A percentile compares a stretch with the other conserved stretches of the same genome.
Conservation (phyloP, 75 land plant genomes). For the Sequoiadendron giganteum region DNA sequence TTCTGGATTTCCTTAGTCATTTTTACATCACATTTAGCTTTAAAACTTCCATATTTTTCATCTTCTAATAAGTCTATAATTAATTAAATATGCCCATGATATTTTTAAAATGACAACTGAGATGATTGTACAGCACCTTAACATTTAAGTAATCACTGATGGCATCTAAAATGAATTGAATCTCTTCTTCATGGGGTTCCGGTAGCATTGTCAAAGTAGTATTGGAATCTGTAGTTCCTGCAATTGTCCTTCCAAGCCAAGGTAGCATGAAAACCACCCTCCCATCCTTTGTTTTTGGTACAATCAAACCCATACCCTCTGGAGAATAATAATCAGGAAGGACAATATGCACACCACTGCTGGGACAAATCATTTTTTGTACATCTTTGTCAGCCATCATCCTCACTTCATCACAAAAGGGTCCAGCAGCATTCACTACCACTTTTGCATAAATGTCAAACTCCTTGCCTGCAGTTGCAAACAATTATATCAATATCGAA, state of each 20-base stretch:
- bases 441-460: conserved; percentile 95
- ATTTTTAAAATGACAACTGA: neutral
- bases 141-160: conserved; percentile 90
- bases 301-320: conserved; percentile 96
- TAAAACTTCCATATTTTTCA: neutral
- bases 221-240: conserved; percentile 95
- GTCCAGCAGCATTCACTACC: conserved; percentile 95
- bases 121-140: conserved; percentile 51
- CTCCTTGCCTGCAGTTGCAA: conserved; percentile 63
- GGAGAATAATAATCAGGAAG: conserved; percentile 99
- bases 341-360: conserved; percentile 96
- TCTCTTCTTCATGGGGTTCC: conserved; percentile 97
- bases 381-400: conserved; percentile 70
- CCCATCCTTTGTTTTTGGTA: conserved; percentile 99
- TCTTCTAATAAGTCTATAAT: neutral
- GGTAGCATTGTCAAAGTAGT: conserved; percentile 83
- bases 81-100: neutral
- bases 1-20: neutral
- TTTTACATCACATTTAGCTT: neutral
- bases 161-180: conserved; percentile 96
- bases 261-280: conserved; percentile 98
- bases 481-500: neutral
- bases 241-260: conserved; percentile 95
- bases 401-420: conserved; percentile 93
- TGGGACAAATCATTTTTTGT: conserved; percentile 73